Percentiles rank a stretch among this genome's conserved stretches.
These are phyloP conservation scores for Trametes cingulata DNA, from an alignment of 768 basidiomycete species.

Conservation along the genomic window DNA sequence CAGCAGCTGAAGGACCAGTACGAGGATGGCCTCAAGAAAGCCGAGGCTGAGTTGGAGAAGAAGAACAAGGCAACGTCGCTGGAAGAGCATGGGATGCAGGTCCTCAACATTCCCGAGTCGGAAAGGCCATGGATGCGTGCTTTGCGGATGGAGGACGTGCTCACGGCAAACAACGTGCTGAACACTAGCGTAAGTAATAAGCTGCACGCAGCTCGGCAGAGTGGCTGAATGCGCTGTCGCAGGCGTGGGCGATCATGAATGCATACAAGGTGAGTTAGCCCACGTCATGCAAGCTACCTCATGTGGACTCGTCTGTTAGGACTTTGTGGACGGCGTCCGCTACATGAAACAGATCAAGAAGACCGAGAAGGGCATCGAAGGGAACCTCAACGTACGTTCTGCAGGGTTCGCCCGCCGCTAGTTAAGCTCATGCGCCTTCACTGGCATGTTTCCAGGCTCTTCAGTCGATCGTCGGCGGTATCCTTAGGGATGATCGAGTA, in stretches of 20 bases:
- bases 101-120: background rate
- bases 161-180: conserved; percentile 15
- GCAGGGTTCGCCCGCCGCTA: background rate
- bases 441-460: conserved; percentile 31
- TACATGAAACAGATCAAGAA: conserved; percentile 22
- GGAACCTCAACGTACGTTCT: conserved; percentile 13
- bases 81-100: background rate
- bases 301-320: conserved; percentile 8
- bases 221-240: background rate
- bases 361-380: conserved; percentile 4
- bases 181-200: conserved; percentile 11
- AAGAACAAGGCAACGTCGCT: background rate
- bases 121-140: conserved; percentile 27
- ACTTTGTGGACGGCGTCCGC: conserved; percentile 19
- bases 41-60: conserved; percentile 5
- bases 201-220: background rate
- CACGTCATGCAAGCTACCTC: conserved; percentile 1
- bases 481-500: conserved; percentile 41
- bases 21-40: conserved; percentile 18
- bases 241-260: conserved; percentile 30
- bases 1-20: conserved; percentile 25
- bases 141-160: conserved; percentile 18
- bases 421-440: background rate
- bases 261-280: conserved; percentile 14
- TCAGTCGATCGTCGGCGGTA: conserved; percentile 35